Evolutionary conservation across 352 stramenopile genomes (phyloP), one percentile per base, ranked within the genome.

Genomic region (Globisporangium ultimum): DNA sequence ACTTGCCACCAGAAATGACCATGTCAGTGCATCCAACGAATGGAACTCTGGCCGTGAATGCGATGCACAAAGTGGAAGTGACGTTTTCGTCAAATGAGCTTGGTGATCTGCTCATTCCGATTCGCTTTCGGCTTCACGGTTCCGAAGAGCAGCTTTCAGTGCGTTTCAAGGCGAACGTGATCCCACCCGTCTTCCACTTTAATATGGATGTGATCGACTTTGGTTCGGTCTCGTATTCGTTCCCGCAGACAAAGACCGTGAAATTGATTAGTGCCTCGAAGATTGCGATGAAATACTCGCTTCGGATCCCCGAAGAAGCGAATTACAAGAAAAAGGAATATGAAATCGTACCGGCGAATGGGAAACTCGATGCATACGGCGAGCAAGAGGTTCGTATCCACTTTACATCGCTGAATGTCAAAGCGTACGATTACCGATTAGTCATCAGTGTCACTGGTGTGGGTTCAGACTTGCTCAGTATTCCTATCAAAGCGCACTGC

Each of bases 101-200:
- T 0, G 94, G 91, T 2, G 91, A 97, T 48, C 85, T 95, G 20
- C 92, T 88, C 28, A 70, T 97, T 36, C 66, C 71, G 24, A 84
- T 98, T 57, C 69, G 68, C 32, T 97, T 98, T 53, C 61, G 72
- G 0, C 76, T 98, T 13, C 71, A 89, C 13, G 95, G 94, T 0
- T 97, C 87, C 3, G 80, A 96, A 21, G 84, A 97, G 8, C 73
- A 89, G 40, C 66, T 98, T 1, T 59, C 53, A 17, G 86, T 84
- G 55, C 83, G 87, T 7, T 86, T 98, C 58, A 97, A 95, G 46
- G 93, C 93, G 22, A 74, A 74, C 14, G 90, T 98, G 36, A 93
- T 98, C 40, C 92, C 90, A 7, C 95, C 95, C 10, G 96, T 97
- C 10, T 97, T 98, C 51, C 82, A 95, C 47, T 97, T 98, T 41